These are phyloP conservation scores for Conidiobolus incongruus DNA, from an alignment of 371 early-diverging fungal species.

Conservation along the genomic window DNA sequence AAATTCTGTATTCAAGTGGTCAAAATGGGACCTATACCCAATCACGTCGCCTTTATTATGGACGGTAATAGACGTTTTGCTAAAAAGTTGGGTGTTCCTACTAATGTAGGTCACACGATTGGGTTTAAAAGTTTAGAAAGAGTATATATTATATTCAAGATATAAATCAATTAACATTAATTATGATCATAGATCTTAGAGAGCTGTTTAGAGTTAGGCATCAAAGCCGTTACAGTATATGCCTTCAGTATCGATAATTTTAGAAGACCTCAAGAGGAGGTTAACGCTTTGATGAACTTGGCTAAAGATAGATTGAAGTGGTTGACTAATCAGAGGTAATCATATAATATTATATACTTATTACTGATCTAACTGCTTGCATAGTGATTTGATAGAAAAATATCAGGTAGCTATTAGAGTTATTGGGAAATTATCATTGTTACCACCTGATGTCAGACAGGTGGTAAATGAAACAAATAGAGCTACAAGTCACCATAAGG, in stretches of 20 bases:
- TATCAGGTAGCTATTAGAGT: slow-evolving; percentile 57
- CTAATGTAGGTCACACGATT: slow-evolving; percentile 50
- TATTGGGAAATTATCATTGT: slow-evolving; percentile 48
- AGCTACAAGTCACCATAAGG: slow-evolving; percentile 39
- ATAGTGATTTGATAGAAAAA: slow-evolving; percentile 46
- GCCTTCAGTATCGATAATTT: slow-evolving; percentile 98
- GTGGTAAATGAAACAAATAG: slow-evolving; percentile 33
- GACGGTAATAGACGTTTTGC: slow-evolving; percentile 98
- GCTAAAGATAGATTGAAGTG: slow-evolving; percentile 49
- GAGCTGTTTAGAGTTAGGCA: slow-evolving; percentile 64
- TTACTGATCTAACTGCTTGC: not conserved
- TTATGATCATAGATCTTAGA: slow-evolving; percentile 38
- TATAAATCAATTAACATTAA: not conserved
- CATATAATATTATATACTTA: not conserved
- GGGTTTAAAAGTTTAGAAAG: slow-evolving; percentile 61
- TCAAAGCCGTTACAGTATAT: slow-evolving; percentile 85
- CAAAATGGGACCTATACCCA: slow-evolving; percentile 81
- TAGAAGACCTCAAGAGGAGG: slow-evolving; percentile 74
- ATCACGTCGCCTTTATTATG: slow-evolving; percentile 94
- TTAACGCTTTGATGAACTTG: slow-evolving; percentile 71
- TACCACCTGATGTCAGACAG: slow-evolving; percentile 37
- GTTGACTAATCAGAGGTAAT: slow-evolving; percentile 44
- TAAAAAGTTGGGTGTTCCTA: slow-evolving; percentile 22
- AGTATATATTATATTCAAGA: slow-evolving; percentile 13
- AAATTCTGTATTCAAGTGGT: too few species aligned